Evolutionary conservation across 257 asterid species (phyloP).

Genomic region (Solanum peruvianum): DNA sequence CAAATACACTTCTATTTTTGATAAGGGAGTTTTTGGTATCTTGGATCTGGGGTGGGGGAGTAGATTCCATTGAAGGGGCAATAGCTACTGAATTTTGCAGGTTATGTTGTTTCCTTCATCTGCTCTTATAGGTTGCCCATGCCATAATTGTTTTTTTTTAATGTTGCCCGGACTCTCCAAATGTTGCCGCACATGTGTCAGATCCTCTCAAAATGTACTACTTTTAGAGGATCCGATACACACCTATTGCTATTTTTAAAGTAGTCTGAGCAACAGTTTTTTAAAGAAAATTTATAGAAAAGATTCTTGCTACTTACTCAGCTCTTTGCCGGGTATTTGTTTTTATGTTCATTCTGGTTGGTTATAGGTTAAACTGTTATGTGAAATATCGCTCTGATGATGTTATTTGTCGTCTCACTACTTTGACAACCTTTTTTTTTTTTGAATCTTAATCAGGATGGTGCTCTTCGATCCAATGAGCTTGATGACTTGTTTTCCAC

Average conservation of each 20-base stretch:
- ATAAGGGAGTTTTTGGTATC: neutral
- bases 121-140: neutral
- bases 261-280: neutral
- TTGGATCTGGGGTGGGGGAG: neutral
- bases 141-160: neutral
- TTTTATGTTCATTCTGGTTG: neutral
- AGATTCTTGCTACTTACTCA: neutral
- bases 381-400: neutral
- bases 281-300: neutral
- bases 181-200: neutral
- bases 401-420: neutral
- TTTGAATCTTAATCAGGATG: constrained; percentile 58
- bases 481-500: constrained; percentile 93
- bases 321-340: neutral
- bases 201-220: neutral
- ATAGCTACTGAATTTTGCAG: neutral
- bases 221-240: neutral
- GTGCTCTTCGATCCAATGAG: constrained; percentile 70
- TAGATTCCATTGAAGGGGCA: neutral
- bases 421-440: neutral
- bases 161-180: neutral
- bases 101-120: neutral
- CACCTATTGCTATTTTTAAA: neutral
- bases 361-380: neutral
- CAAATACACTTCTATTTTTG: neutral